A percentile compares a stretch with the other conserved stretches of the same genome.
phyloP scores from a whole-genome alignment of 2,329 filamentous ascomycete genomes.

The Hansfordia pulvinata region DNA sequence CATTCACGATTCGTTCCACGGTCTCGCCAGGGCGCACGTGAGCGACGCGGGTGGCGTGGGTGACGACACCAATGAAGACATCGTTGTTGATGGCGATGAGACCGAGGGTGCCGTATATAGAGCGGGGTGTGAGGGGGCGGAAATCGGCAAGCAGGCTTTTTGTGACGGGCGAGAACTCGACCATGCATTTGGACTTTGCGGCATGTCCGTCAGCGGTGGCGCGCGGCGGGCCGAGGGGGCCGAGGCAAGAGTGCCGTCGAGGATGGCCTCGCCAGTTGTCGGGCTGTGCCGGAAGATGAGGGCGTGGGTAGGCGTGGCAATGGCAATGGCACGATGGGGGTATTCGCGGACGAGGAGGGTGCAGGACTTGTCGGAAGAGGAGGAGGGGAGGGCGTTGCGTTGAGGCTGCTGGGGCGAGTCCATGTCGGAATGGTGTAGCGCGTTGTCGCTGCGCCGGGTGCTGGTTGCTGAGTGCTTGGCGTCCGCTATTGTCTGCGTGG shows the following conservation, averaged over 20 bases:
- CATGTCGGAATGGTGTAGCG: no score
- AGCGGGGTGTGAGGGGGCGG: constrained; percentile 57
- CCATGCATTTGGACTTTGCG: constrained; percentile 58
- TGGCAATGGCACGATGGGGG: constrained; percentile 75
- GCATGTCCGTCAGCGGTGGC: constrained; percentile 26
- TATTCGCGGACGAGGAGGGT: constrained; percentile 77
- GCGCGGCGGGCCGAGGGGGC: constrained; percentile 31
- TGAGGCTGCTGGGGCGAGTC: no score
- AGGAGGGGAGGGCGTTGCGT: no score
- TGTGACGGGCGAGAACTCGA: constrained; percentile 62
- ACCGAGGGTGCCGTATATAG: constrained; percentile 75
- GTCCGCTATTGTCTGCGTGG: no score
- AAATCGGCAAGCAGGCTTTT: constrained; percentile 62
- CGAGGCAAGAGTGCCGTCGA: constrained; percentile 45
- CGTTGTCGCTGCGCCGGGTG: no score
- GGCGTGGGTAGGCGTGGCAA: constrained; percentile 66
- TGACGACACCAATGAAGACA: constrained; percentile 85
- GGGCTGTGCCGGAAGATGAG: constrained; percentile 74
- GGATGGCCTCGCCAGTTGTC: constrained; percentile 42
- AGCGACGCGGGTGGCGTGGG: constrained; percentile 63
- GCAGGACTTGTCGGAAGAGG: constrained; percentile 45
- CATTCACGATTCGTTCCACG: constrained; percentile 71
- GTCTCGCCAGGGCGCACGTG: constrained; percentile 78
- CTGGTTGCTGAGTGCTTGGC: no score
- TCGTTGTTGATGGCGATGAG: constrained; percentile 73